These are phyloP conservation scores for Thalia dealbata DNA, from an alignment of 176 grass and related monocot genomes.

Conservation along the genomic window DNA sequence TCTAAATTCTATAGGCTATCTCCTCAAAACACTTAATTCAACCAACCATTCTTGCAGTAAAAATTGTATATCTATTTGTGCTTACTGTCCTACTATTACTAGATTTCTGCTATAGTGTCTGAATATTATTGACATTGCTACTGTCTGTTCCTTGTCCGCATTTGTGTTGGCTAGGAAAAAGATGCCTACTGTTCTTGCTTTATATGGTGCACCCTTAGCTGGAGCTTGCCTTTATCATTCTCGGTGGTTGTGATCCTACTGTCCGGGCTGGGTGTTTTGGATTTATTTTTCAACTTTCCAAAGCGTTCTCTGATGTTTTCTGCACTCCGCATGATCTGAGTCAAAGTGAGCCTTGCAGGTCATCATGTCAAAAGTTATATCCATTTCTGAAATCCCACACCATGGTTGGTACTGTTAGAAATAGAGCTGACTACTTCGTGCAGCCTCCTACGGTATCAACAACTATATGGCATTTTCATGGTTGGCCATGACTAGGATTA, in stretches of 20 bases:
- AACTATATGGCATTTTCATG: not conserved
- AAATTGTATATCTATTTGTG: too few relatives aligned
- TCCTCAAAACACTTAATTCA: too few relatives aligned
- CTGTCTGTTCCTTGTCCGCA: not conserved
- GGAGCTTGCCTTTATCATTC: not conserved
- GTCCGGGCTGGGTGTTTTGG: not conserved
- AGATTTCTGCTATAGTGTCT: not conserved
- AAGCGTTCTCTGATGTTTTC: not conserved
- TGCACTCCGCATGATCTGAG: not conserved
- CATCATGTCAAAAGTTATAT: not conserved
- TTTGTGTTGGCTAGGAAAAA: not conserved
- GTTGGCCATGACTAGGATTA: not conserved
- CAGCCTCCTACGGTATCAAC: not conserved
- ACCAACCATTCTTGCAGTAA: too few relatives aligned
- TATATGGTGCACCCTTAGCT: not conserved
- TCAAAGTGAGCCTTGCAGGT: not conserved
- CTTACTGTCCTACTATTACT: not conserved
- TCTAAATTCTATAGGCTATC: too few relatives aligned
- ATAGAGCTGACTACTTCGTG: not conserved
- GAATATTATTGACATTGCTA: not conserved
- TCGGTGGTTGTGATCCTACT: not conserved
- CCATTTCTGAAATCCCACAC: not conserved
- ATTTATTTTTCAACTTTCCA: not conserved
- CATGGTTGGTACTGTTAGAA: not conserved
- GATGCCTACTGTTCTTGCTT: not conserved